These are phyloP conservation scores for Trametes maxima DNA, from an alignment of 768 basidiomycete species.

Conservation along the genomic window DNA sequence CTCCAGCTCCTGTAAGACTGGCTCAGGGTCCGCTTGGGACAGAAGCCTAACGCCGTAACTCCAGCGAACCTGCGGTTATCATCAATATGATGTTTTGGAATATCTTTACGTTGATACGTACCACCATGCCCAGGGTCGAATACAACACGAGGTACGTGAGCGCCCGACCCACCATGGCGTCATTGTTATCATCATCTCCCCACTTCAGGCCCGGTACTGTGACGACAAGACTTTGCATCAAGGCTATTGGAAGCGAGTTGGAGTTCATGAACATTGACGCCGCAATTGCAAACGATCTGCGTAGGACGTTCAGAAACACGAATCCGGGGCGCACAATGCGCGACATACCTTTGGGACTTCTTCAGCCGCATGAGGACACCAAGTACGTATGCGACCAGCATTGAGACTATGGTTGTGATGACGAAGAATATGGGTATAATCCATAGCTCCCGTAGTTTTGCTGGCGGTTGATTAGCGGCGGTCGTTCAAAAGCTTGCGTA, in stretches of 20 bases:
- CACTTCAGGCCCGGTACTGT: constrained; percentile 84
- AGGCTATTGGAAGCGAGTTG: constrained; percentile 91
- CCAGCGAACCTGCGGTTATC: constrained; percentile 71
- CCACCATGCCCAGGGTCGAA: constrained; percentile 95
- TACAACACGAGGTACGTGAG: constrained; percentile 90
- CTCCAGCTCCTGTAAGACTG: constrained; percentile 29
- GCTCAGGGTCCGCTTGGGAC: constrained; percentile 65
- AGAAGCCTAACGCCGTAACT: constrained; percentile 89
- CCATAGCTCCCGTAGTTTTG: constrained; percentile 81
- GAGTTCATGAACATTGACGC: constrained; percentile 93
- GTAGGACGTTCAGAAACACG: background rate
- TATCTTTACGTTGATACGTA: constrained; percentile 40
- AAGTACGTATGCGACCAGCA: constrained; percentile 63
- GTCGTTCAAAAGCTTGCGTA: constrained; percentile 2
- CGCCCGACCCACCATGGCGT: constrained; percentile 91
- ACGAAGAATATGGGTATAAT: constrained; percentile 85
- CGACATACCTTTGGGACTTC: constrained; percentile 68
- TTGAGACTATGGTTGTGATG: constrained; percentile 73
- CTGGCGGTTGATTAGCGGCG: constrained; percentile 35
- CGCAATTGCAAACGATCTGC: constrained; percentile 76
- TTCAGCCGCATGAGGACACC: constrained; percentile 67
- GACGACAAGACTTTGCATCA: constrained; percentile 88
- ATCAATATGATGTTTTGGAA: background rate
- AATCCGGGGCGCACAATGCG: background rate
- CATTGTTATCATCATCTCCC: constrained; percentile 75